Evolutionary conservation across 78 protist genomes (phyloP).

Genomic region (Isochrysis galbana): DNA sequence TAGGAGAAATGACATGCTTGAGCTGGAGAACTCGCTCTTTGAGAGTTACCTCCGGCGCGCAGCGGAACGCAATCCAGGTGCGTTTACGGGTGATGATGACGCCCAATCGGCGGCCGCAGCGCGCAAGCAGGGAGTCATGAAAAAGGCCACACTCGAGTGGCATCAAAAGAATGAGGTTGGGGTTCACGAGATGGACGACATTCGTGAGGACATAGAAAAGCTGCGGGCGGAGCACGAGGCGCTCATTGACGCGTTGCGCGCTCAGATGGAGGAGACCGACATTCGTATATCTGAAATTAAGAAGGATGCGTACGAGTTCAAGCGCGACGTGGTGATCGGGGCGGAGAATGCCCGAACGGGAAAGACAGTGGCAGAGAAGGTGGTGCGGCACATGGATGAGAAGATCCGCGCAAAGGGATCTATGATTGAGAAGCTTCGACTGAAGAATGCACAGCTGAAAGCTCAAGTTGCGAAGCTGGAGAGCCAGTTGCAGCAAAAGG

Average conservation of each 20-base stretch:
- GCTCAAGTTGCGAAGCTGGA: slow-evolving; percentile 42
- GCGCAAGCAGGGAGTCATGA: neutral
- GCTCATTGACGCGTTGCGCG: neutral
- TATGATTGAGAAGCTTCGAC: slow-evolving; percentile 53
- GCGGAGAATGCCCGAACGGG: slow-evolving; percentile 16
- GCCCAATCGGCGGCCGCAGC: no score
- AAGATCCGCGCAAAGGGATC: slow-evolving; percentile 21
- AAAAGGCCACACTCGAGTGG: neutral
- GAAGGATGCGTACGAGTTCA: slow-evolving; percentile 56
- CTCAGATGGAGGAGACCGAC: slow-evolving; percentile 33
- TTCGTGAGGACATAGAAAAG: neutral
- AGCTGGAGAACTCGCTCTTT: slow-evolving; percentile 18
- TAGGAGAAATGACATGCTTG: slow-evolving; percentile 16
- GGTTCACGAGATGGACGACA: neutral
- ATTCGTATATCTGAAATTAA: slow-evolving; percentile 19
- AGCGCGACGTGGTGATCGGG: slow-evolving; percentile 35
- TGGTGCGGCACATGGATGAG: slow-evolving; percentile 50
- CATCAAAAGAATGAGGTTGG: slow-evolving; percentile 25
- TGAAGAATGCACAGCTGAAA: slow-evolving; percentile 49
- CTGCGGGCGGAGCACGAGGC: neutral
- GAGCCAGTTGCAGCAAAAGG: slow-evolving; percentile 67
- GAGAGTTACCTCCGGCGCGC: neutral
- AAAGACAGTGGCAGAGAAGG: slow-evolving; percentile 51
- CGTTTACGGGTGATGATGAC: neutral
- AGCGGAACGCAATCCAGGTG: neutral